Percentiles rank a stretch among this genome's conserved stretches.
Conservation (phyloP, 805 yeast species). For the Teunomyces tritomae region DNA sequence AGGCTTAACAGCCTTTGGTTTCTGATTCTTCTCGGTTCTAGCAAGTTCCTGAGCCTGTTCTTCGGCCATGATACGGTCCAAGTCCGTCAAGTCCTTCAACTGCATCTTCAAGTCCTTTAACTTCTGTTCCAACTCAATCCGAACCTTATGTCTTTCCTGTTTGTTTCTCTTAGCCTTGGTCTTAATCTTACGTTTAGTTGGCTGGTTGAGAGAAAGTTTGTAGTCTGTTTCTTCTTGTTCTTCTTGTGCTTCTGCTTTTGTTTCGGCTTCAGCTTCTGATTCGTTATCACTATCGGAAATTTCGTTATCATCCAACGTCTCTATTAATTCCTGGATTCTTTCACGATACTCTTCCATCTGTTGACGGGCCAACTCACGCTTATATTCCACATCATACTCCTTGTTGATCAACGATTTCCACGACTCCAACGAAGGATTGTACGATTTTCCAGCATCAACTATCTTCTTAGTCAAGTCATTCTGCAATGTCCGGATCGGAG, state of each 20-base stretch:
- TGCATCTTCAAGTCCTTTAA: constrained; percentile 58
- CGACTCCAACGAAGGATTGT: constrained; percentile 80
- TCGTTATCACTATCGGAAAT: constrained; percentile 40
- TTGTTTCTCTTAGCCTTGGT: constrained; percentile 75
- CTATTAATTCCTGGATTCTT: constrained; percentile 64
- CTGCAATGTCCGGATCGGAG: constrained; percentile 55
- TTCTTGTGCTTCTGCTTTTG: constrained; percentile 30
- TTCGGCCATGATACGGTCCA: constrained; percentile 20
- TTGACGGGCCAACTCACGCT: constrained; percentile 61
- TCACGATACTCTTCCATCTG: constrained; percentile 61
- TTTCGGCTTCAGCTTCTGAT: constrained; percentile 39
- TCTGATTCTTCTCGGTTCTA: constrained; percentile 31
- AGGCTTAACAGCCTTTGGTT: constrained; percentile 27
- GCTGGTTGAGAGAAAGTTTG: constrained; percentile 68
- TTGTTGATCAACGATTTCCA: constrained; percentile 73
- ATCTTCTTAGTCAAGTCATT: constrained; percentile 35
- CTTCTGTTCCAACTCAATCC: constrained; percentile 52
- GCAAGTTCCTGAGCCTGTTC: constrained; percentile 22
- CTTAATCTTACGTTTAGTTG: constrained; percentile 66
- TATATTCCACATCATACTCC: constrained; percentile 66
- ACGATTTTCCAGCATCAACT: constrained; percentile 88
- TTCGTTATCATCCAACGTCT: constrained; percentile 58
- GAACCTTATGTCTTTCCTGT: constrained; percentile 60
- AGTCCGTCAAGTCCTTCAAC: constrained; percentile 52
- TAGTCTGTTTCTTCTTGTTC: constrained; percentile 26